Conservation (phyloP, 192 early-diverging fungal species). For the Rhizophagus sp. region DNA sequence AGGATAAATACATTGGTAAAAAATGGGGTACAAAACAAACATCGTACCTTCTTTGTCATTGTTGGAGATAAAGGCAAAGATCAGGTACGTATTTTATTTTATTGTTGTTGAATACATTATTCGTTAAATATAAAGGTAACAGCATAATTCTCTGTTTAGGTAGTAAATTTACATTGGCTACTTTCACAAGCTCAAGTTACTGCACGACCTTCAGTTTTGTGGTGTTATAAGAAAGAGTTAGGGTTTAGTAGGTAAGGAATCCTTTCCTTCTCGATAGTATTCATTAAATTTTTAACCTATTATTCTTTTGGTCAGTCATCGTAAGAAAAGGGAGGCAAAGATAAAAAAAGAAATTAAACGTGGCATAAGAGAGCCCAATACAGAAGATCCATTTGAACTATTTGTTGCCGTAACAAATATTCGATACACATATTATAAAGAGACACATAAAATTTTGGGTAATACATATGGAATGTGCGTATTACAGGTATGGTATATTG, state of each 20-base stretch:
- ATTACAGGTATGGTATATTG: slow-evolving; percentile 55
- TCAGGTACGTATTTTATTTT: slow-evolving; percentile 50
- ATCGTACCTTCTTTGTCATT: slow-evolving; percentile 94
- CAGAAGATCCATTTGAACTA: slow-evolving; percentile 98
- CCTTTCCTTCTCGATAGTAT: not conserved
- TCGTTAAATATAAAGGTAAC: not conserved
- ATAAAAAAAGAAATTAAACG: slow-evolving; percentile 94
- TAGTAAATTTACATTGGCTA: slow-evolving; percentile 97
- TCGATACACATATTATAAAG: slow-evolving; percentile 99
- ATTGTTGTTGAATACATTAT: not conserved
- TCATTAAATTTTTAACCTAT: not conserved
- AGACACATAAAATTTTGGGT: slow-evolving; percentile 97
- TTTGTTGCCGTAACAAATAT: slow-evolving; percentile 95
- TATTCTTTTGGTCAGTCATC: slow-evolving; percentile 59
- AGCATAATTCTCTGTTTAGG: slow-evolving; percentile 44
- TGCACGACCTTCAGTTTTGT: slow-evolving; percentile 91
- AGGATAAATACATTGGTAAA: slow-evolving; percentile 91
- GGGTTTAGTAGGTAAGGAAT: slow-evolving; percentile 75
- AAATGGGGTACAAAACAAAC: slow-evolving; percentile 88
- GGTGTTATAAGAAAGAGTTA: slow-evolving; percentile 99
- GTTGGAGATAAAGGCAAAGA: slow-evolving; percentile 94
- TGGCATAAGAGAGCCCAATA: slow-evolving; percentile 87
- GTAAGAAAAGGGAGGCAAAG: slow-evolving; percentile 95
- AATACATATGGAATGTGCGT: slow-evolving; percentile 99
- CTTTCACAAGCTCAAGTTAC: slow-evolving; percentile 91